Conservation (phyloP, 441 rosid genomes). For the Geranium incanum region DNA sequence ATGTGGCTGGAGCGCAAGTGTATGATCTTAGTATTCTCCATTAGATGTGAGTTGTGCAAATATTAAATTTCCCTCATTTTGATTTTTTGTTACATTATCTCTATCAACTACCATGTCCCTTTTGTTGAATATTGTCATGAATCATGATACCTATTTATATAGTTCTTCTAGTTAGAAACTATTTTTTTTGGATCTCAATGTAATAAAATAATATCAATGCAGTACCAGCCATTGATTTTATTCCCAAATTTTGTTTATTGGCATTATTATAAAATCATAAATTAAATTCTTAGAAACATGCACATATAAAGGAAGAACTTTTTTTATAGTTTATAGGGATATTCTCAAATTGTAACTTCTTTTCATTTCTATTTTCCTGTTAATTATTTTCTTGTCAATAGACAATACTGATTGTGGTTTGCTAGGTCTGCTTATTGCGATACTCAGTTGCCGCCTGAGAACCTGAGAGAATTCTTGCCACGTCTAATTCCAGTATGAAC, state of each 20-base stretch:
- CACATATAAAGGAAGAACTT: neutral
- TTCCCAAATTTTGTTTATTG: slow-evolving; percentile 1
- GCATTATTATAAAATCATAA: neutral
- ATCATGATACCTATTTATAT: neutral
- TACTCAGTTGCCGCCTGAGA: slow-evolving; percentile 68
- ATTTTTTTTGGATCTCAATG: neutral
- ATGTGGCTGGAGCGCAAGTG: neutral
- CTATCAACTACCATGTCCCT: neutral
- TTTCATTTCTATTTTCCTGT: neutral
- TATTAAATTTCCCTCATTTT: neutral
- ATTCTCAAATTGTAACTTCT: neutral
- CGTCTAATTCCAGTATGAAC: slow-evolving; percentile 66
- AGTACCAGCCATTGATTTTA: neutral
- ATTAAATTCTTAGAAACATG: neutral
- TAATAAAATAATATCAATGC: neutral
- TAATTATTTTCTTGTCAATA: neutral
- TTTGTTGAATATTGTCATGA: neutral
- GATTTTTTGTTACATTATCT: neutral
- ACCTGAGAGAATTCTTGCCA: slow-evolving; percentile 77
- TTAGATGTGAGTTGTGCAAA: neutral
- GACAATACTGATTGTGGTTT: slow-evolving; percentile 18
- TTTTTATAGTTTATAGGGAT: neutral
- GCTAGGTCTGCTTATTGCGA: slow-evolving; percentile 91
- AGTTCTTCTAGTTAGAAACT: neutral
- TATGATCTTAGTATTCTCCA: neutral